Conservation (phyloP, 148 eudicot species). For the Chenopodium suecicum region DNA sequence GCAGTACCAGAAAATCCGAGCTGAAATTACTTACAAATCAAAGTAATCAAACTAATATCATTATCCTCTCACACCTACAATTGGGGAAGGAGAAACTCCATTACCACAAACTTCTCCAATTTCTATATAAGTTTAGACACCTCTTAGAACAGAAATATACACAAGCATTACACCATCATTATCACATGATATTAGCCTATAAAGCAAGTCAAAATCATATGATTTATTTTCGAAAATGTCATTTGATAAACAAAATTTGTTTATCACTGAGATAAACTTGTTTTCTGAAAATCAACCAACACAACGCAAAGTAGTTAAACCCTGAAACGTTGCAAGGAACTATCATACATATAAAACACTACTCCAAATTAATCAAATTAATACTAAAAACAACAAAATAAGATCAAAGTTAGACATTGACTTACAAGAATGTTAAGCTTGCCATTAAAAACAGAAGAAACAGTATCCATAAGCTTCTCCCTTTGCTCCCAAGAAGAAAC, state of each 20-base stretch:
- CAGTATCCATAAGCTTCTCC: slow-evolving; percentile 37
- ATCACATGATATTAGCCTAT: background rate
- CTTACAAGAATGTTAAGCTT: slow-evolving; percentile 67
- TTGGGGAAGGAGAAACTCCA: no score
- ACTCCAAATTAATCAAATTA: background rate
- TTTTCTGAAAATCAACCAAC: background rate
- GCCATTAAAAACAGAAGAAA: slow-evolving; percentile 51
- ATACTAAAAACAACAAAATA: background rate
- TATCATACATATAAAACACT: background rate
- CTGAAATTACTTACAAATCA: background rate
- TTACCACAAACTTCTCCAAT: background rate
- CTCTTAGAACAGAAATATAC: background rate
- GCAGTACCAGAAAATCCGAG: background rate
- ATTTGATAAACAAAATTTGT: no score
- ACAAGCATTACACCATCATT: background rate
- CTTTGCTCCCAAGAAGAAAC: slow-evolving; percentile 50
- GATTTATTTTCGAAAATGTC: no score
- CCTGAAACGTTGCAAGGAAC: background rate
- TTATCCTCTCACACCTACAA: background rate
- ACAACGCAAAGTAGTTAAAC: background rate
- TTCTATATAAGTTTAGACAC: background rate
- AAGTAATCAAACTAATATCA: background rate
- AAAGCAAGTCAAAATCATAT: background rate
- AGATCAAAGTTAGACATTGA: background rate
- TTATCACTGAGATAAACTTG: no score